Evolutionary conservation across 495 filamentous ascomycete species (phyloP).

Genomic region (Aspergillus ellipticus): DNA sequence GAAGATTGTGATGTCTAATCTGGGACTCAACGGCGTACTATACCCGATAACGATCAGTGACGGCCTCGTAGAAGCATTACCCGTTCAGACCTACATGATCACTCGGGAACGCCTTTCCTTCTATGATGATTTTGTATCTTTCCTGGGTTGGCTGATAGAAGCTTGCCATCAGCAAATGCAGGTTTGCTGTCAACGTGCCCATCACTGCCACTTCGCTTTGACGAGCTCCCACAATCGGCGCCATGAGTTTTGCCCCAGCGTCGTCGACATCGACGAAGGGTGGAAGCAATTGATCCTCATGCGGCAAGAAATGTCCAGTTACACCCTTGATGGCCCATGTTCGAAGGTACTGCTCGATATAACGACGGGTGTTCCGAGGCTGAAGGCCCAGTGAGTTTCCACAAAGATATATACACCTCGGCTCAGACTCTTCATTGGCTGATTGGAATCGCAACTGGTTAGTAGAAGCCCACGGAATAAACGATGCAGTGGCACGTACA

Average conservation of each 20-base stretch:
- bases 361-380: slow-evolving; percentile 64
- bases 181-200: slow-evolving; percentile 88
- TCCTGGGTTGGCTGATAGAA: slow-evolving; percentile 80
- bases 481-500: slow-evolving; percentile 22
- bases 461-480: background rate
- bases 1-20: slow-evolving; percentile 71
- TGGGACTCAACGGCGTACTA: slow-evolving; percentile 89
- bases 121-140: slow-evolving; percentile 84
- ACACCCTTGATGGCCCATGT: slow-evolving; percentile 95
- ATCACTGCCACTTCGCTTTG: slow-evolving; percentile 84
- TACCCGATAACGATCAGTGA: slow-evolving; percentile 6
- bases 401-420: slow-evolving; percentile 77
- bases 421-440: slow-evolving; percentile 35
- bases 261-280: slow-evolving; percentile 81
- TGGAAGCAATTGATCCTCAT: slow-evolving; percentile 68
- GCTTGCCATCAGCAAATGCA: slow-evolving; percentile 86
- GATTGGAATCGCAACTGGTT: slow-evolving; percentile 4
- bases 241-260: slow-evolving; percentile 65
- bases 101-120: slow-evolving; percentile 91
- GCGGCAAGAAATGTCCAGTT: slow-evolving; percentile 83
- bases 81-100: slow-evolving; percentile 62
- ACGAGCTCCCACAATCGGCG: slow-evolving; percentile 79
- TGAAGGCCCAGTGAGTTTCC: slow-evolving; percentile 96
- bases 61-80: background rate
- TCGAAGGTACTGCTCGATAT: slow-evolving; percentile 72